Percentiles rank a stretch among this genome's conserved stretches.
Evolutionary conservation across 2,329 filamentous ascomycete genomes (phyloP).

Genomic region (Dendrostoma leiphaemia): DNA sequence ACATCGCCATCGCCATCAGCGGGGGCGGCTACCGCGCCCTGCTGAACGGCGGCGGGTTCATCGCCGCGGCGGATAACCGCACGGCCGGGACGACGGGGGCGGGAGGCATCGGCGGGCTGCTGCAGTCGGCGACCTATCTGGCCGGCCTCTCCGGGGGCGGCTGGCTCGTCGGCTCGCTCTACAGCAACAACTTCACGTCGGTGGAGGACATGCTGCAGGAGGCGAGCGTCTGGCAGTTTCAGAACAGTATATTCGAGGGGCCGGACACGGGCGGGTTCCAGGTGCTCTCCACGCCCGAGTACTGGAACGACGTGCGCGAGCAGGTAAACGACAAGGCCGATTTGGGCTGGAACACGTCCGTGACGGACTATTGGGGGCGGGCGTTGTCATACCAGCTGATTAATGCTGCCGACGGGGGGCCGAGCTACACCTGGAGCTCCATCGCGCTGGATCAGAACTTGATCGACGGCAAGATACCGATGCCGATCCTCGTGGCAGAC

Average conservation of each 20-base stretch:
- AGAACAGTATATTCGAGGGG: slow-evolving; percentile 33
- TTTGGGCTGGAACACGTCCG: slow-evolving; percentile 64
- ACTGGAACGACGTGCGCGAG: slow-evolving; percentile 58
- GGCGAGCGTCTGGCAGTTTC: slow-evolving; percentile 32
- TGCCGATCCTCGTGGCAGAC: slow-evolving; percentile 50
- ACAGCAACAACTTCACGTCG: slow-evolving; percentile 79
- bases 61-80: slow-evolving; percentile 76
- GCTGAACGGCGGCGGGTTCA: slow-evolving; percentile 75
- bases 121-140: slow-evolving; percentile 80
- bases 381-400: slow-evolving; percentile 85
- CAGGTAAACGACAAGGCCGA: slow-evolving; percentile 60
- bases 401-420: slow-evolving; percentile 71
- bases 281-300: slow-evolving; percentile 36
- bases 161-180: slow-evolving; percentile 83
- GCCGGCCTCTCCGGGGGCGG: slow-evolving; percentile 78
- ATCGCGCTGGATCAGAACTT: slow-evolving; percentile 44
- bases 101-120: slow-evolving; percentile 74
- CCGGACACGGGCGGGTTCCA: slow-evolving; percentile 26
- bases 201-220: slow-evolving; percentile 55
- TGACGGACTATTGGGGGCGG: slow-evolving; percentile 89
- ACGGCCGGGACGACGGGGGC: slow-evolving; percentile 57
- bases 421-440: slow-evolving; percentile 78
- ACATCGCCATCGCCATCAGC: slow-evolving; percentile 73
- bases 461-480: slow-evolving; percentile 38
- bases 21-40: slow-evolving; percentile 87